Conservation (phyloP, 2,329 filamentous ascomycete species). For the Tetracladium maxilliforme region DNA sequence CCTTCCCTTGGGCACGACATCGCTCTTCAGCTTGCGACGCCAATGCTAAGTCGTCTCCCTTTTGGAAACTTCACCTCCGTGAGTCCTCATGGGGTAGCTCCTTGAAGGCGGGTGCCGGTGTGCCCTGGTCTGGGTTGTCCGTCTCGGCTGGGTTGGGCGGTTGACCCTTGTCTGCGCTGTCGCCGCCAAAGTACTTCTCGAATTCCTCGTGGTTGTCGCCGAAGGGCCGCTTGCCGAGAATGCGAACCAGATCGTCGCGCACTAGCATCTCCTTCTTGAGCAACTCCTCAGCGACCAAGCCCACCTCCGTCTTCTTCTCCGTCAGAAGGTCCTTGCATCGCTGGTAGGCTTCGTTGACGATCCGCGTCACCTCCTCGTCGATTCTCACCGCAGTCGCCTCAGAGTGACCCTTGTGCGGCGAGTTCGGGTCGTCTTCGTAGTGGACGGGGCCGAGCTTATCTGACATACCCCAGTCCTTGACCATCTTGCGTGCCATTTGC, state of each 20-base stretch:
- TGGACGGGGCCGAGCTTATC: constrained; percentile 85
- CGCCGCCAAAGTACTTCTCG: constrained; percentile 76
- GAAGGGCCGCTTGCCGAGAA: constrained; percentile 75
- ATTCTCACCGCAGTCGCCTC: constrained; percentile 89
- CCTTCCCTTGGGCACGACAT: no score
- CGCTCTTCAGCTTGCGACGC: no score
- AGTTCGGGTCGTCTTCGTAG: constrained; percentile 72
- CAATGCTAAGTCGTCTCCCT: no score
- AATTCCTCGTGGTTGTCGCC: constrained; percentile 72
- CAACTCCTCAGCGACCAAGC: constrained; percentile 83
- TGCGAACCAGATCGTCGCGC: constrained; percentile 80
- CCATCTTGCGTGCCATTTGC: constrained; percentile 90
- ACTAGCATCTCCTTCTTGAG: constrained; percentile 82
- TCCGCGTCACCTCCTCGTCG: constrained; percentile 78
- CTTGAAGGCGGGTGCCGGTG: no score
- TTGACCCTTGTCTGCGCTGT: no score
- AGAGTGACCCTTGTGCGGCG: constrained; percentile 87
- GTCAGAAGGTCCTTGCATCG: constrained; percentile 73
- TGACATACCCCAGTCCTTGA: constrained; percentile 99
- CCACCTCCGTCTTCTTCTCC: constrained; percentile 79
- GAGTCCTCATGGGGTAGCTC: no score
- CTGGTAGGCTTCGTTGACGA: constrained; percentile 84
- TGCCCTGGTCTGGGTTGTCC: no score
- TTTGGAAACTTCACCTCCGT: no score
- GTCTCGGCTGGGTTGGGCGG: no score